Percentiles rank a stretch among this genome's conserved stretches.
phyloP scores from a whole-genome alignment of 2,329 filamentous ascomycete species.

The Alternaria incomplexa region DNA sequence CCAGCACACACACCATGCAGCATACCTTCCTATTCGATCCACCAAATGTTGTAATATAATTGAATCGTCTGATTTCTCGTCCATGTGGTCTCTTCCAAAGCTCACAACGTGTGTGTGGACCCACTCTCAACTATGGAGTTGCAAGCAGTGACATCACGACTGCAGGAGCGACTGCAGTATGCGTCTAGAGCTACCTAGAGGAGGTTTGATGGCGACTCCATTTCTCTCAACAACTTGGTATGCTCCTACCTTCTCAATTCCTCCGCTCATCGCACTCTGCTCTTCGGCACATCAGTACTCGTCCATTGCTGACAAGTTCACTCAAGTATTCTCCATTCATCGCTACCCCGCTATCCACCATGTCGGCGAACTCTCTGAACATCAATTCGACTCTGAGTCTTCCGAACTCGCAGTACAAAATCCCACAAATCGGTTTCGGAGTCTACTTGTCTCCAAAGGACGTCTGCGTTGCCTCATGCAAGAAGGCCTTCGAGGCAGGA shows the following conservation, averaged over 20 bases:
- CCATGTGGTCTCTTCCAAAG: neutral
- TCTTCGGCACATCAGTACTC: neutral
- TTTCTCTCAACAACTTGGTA: conserved; percentile 1
- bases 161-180: conserved; percentile 10
- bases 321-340: conserved; percentile 7
- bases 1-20: neutral
- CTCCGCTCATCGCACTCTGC: conserved; percentile 3
- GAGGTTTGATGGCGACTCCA: neutral
- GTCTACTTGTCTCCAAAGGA: conserved; percentile 67
- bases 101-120: neutral
- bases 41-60: neutral
- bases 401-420: conserved; percentile 57
- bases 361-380: conserved; percentile 37
- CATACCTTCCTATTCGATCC: neutral
- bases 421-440: conserved; percentile 74
- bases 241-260: conserved; percentile 12
- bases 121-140: conserved; percentile 6
- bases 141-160: conserved; percentile 26
- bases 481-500: conserved; percentile 62
- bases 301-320: conserved; percentile 8
- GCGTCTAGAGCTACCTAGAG: neutral
- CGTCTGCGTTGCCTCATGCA: conserved; percentile 64
- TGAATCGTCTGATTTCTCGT: neutral
- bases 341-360: conserved; percentile 17
- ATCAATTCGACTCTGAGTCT: conserved; percentile 59